phyloP scores from a whole-genome alignment of 768 basidiomycete genomes.

The Rhodotorula babjevae region DNA sequence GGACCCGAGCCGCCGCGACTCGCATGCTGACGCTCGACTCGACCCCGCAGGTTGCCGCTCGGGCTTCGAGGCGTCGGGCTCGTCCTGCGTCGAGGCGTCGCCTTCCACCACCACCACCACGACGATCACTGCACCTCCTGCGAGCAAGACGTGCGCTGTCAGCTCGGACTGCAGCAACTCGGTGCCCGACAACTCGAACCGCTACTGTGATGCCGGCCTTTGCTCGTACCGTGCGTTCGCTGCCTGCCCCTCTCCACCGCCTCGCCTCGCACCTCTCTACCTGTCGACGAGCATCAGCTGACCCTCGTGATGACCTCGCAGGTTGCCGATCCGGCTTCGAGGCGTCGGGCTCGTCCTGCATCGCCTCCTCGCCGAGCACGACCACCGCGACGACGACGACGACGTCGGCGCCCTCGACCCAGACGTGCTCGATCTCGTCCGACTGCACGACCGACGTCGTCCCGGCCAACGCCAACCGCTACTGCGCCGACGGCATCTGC shows the following conservation, averaged over 20 bases:
- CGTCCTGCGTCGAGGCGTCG: not conserved
- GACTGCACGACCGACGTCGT: not conserved
- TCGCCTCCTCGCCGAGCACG: not conserved
- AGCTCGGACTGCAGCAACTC: not conserved
- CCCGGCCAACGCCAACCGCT: no score
- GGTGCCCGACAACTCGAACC: not conserved
- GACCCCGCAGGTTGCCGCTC: no score
- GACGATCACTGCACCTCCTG: not conserved
- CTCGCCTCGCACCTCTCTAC: accelerated
- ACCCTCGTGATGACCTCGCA: not conserved
- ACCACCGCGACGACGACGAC: not conserved
- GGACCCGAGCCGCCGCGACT: no score
- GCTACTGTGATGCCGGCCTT: not conserved
- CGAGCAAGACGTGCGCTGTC: not conserved
- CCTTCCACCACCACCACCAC: not conserved
- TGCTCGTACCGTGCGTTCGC: not conserved
- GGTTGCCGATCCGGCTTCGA: conserved; percentile 1
- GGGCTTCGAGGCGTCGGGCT: no score
- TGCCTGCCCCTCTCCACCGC: not conserved
- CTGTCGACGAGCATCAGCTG: not conserved
- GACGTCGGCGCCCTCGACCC: not conserved
- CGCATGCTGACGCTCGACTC: no score
- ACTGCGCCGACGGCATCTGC: no score
- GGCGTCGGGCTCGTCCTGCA: not conserved
- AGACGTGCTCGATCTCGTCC: no score